phyloP scores from a whole-genome alignment of 1,284 basidiomycete species.

The Pseudozyma sp. region DNA sequence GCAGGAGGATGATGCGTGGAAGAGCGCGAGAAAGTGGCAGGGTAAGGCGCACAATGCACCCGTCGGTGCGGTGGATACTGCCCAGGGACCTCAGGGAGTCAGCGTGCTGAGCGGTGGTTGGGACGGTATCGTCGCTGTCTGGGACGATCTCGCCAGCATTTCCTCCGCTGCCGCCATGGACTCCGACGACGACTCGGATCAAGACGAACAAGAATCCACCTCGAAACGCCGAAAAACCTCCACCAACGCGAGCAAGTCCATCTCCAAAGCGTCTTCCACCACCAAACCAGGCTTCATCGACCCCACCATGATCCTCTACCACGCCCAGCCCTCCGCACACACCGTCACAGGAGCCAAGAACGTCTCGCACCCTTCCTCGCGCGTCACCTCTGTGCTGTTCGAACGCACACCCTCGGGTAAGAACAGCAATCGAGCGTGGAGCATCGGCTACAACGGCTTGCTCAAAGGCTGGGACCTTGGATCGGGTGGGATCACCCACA shows the following conservation, averaged over 20 bases:
- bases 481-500: constrained; percentile 31
- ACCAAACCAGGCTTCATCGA: constrained; percentile 18
- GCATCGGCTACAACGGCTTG: constrained; percentile 59
- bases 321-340: constrained; percentile 21
- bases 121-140: constrained; percentile 62
- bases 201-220: constrained; percentile 22
- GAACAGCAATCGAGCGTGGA: constrained; percentile 47
- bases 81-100: constrained; percentile 14
- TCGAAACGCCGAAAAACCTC: constrained; percentile 33
- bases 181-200: constrained; percentile 15
- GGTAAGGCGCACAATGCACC: constrained; percentile 52
- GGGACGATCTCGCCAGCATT: constrained; percentile 42
- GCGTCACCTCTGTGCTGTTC: constrained; percentile 49
- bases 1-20: constrained; percentile 28
- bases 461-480: constrained; percentile 62
- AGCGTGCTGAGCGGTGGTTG: constrained; percentile 56
- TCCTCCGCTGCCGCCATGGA: background rate
- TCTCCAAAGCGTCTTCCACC: background rate
- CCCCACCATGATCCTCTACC: constrained; percentile 36
- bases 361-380: constrained; percentile 49
- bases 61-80: constrained; percentile 42
- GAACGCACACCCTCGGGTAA: constrained; percentile 16
- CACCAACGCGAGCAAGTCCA: constrained; percentile 16
- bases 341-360: constrained; percentile 32
- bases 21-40: constrained; percentile 21